Evolutionary conservation across 768 basidiomycete species (phyloP).

Genomic region (Mrakia hoshinonis): DNA sequence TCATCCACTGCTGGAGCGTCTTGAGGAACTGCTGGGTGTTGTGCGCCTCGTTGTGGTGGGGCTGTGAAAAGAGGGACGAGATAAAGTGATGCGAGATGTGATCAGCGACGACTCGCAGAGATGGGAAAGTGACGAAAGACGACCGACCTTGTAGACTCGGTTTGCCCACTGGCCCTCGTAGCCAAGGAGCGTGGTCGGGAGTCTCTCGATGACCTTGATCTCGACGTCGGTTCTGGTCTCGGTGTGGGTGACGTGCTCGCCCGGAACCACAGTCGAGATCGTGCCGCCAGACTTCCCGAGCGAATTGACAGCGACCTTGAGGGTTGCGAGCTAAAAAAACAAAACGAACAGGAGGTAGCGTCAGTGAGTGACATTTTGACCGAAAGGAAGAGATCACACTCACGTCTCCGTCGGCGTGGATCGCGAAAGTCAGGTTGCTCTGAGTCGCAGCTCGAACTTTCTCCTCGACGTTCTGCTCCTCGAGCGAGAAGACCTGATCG

Average conservation of each 20-base stretch:
- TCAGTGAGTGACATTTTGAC: too few relatives aligned
- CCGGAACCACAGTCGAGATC: neutral
- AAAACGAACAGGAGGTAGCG: neutral
- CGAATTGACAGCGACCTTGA: neutral
- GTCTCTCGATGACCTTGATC: neutral
- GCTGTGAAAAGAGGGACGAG: neutral
- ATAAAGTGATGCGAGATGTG: neutral
- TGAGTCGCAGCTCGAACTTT: neutral
- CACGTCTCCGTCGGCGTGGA: neutral
- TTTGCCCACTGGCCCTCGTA: neutral
- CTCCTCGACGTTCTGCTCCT: neutral
- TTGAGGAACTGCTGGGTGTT: neutral
- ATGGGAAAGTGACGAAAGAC: neutral
- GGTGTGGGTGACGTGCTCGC: neutral
- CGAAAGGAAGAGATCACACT: too few relatives aligned
- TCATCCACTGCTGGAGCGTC: neutral
- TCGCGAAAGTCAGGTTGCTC: neutral
- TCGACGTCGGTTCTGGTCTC: neutral
- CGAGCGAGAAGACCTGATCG: neutral
- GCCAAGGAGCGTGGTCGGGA: neutral
- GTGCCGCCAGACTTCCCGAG: neutral
- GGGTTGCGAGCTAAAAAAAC: neutral
- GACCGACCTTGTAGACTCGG: neutral
- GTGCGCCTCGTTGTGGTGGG: neutral
- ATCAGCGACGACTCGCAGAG: neutral